Base-by-base conservation (phyloP, 2,329 filamentous ascomycete genomes). In the Phialocephala sp. region DNA sequence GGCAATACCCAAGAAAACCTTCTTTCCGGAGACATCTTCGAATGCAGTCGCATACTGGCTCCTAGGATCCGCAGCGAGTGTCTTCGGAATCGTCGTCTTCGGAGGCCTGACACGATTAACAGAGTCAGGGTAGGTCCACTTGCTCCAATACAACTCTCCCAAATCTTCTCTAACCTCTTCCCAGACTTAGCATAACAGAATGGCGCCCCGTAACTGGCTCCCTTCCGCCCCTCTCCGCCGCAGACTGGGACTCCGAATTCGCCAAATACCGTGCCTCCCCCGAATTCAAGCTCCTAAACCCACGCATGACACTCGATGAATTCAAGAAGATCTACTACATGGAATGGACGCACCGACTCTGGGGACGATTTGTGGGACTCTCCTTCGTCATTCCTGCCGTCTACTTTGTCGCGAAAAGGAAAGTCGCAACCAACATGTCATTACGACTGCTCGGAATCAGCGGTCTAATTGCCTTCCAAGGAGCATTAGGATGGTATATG, bases 251-350 rank as follows among this genome's bases (percentile, higher is more conserved):
- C 72, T 88, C 89, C 70, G 95, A 98, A 76, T 99, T 98, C 80
- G 83, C 89, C 63, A 95, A 96, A 79, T 99, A 99, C 83, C 90
- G 91, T 71, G 87, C 91, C 52, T 97, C 93, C 22, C 95, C 95
- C 68, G 95, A 99, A 79, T 99, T 94, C 81, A 88, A 91, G 76
- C 86, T 93, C 68, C 85, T 99, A 72, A 99, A 99, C 81, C 91
- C 94, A 37, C 87, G 92, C 77, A 99, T 99, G 95, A 90, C 87
- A 37, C 84, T 99, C 64, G 86, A 89, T 65, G 95, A 99, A 77
- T 99, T 98, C 83, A 97, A 98, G 80, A 91, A 95, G 77, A 99
- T 99, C 72, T 99, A 98, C 85, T 99, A 91, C 79, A 98, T 98
- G 95, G 95, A 99, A 83, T 99, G 95, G 95, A 89, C 90, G 52